These are phyloP conservation scores for Diplodia sapinea DNA, from an alignment of 2,329 filamentous ascomycete genomes.

Conservation along the genomic window DNA sequence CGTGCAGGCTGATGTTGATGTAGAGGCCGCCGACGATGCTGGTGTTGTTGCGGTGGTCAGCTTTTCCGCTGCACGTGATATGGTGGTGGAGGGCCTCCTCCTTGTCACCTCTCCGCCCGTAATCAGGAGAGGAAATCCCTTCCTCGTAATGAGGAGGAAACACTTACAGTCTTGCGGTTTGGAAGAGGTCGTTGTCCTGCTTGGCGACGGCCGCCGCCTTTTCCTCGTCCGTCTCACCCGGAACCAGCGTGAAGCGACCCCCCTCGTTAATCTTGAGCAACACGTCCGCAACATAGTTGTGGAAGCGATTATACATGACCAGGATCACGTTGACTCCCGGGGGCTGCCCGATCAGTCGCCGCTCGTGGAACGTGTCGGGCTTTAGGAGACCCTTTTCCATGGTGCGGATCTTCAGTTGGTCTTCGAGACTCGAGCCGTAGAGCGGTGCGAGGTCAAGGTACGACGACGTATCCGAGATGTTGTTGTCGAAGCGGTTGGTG, in stretches of 20 bases:
- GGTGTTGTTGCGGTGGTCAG: not conserved
- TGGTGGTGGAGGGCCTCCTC: no score
- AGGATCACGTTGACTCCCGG: conserved; percentile 46
- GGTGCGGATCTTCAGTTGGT: conserved; percentile 46
- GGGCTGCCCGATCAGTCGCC: conserved; percentile 43
- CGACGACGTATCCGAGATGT: conserved; percentile 50
- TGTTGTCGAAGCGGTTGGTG: conserved; percentile 45
- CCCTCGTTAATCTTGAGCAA: conserved; percentile 53
- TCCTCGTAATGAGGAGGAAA: no score
- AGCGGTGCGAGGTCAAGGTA: conserved; percentile 56
- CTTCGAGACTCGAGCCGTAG: conserved; percentile 49
- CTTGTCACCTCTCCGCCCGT: no score
- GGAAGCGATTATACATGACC: conserved; percentile 48
- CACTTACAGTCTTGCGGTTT: conserved; percentile 43
- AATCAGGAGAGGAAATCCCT: no score
- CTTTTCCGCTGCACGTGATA: no score
- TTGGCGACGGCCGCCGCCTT: conserved; percentile 37
- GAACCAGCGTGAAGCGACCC: conserved; percentile 43
- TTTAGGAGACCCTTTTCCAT: conserved; percentile 49
- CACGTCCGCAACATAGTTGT: conserved; percentile 49
- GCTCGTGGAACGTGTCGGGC: conserved; percentile 47
- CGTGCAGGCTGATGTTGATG: conserved; percentile 47
- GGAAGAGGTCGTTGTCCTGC: conserved; percentile 46
- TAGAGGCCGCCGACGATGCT: conserved; percentile 44
- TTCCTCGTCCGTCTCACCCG: conserved; percentile 20